Evolutionary conservation across 257 asterid genomes (phyloP).

Genomic region (Capsicum baccatum): DNA sequence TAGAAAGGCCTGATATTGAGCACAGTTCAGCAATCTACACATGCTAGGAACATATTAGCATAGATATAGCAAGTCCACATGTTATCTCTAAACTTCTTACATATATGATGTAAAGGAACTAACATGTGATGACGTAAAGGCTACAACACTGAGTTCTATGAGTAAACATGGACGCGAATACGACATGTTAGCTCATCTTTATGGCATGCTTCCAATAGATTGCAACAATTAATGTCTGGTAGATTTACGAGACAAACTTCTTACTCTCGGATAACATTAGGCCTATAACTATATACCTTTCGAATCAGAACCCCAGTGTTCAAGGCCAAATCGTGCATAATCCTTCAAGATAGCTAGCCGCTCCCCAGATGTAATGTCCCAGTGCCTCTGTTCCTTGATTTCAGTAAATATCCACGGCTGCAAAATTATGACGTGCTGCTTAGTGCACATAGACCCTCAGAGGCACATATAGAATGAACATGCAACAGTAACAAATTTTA

Average conservation of each 20-base stretch:
- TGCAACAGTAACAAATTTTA: background rate
- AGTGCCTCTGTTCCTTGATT: constrained; percentile 96
- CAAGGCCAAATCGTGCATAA: constrained; percentile 77
- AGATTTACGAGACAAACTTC: background rate
- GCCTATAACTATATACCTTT: constrained; percentile 59
- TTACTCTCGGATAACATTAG: background rate
- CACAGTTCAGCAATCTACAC: background rate
- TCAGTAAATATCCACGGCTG: constrained; percentile 99
- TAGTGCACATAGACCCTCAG: constrained; percentile 21
- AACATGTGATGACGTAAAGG: background rate
- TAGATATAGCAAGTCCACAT: background rate
- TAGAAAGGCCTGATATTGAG: constrained; percentile 9
- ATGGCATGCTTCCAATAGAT: background rate
- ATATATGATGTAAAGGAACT: constrained; percentile 18
- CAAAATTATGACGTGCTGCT: constrained; percentile 33
- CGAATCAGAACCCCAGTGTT: constrained; percentile 99
- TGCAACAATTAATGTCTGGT: background rate
- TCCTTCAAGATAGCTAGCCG: constrained; percentile 80
- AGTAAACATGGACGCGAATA: constrained; percentile 18
- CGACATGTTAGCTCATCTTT: background rate
- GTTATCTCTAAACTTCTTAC: background rate
- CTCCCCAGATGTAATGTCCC: constrained; percentile 94
- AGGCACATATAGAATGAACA: constrained; percentile 14
- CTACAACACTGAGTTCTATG: background rate
- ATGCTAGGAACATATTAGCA: background rate